Evolutionary conservation across 2,329 filamentous ascomycete genomes (phyloP).

Genomic region (Fusarium sp.): DNA sequence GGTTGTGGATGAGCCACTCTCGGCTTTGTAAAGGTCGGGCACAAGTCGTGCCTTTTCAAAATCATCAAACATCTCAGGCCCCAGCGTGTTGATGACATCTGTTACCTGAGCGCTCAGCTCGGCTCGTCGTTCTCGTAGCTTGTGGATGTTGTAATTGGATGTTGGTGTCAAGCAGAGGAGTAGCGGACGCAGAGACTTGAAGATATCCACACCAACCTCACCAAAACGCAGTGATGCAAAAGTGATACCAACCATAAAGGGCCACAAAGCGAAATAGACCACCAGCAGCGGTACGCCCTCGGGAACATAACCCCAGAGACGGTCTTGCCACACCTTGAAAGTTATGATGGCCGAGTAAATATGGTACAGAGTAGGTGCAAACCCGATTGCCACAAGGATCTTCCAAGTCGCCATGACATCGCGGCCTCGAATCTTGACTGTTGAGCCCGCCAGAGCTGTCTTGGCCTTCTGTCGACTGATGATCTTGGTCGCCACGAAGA

Average conservation of each 20-base stretch:
- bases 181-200: conserved; percentile 91
- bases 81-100: conserved; percentile 91
- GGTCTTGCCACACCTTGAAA: conserved; percentile 81
- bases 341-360: conserved; percentile 80
- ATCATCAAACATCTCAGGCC: conserved; percentile 96
- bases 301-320: conserved; percentile 83
- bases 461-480: conserved; percentile 85
- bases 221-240: conserved; percentile 94
- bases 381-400: conserved; percentile 83
- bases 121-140: conserved; percentile 76
- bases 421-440: conserved; percentile 86
- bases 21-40: conserved; percentile 59
- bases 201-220: conserved; percentile 98
- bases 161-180: conserved; percentile 85
- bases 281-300: conserved; percentile 82
- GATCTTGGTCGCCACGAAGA: conserved; percentile 84
- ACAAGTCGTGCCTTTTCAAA: conserved; percentile 82
- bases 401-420: conserved; percentile 97
- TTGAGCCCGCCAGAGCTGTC: conserved; percentile 84
- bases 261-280: conserved; percentile 77
- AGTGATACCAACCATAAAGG: conserved; percentile 86
- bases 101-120: conserved; percentile 85
- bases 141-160: conserved; percentile 84
- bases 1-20: conserved; percentile 42
- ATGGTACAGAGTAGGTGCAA: conserved; percentile 84